Evolutionary conservation across 1,139 yeast species (phyloP), one percentile per base, ranked within the genome.

Genomic region (Wickerhamomyces sp.): DNA sequence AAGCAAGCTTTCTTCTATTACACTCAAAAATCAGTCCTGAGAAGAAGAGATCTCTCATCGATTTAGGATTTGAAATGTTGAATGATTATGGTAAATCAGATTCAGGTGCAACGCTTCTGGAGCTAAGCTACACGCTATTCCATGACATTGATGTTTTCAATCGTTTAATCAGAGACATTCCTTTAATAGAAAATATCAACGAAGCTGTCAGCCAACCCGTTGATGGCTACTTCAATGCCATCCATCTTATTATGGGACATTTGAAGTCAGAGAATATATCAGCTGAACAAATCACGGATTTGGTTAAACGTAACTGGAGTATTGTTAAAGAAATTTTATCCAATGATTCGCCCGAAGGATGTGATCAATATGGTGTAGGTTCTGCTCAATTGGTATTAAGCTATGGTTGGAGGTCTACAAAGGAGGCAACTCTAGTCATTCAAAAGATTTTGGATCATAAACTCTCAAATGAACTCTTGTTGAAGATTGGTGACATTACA

Each of bases 341-440:
- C 30, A 78, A 78, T 47, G 87, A 81, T 45, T 75, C 88, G 0
- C 83, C 86, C 0, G 86, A 79, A 51, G 85, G 86, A 1, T 54
- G 57, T 37, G 59, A 55, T 33, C 46, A 44, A 27, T 54, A 51
- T 36, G 53, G 52, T 17, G 76, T 82, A 15, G 73, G 76, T 4
- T 76, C 78, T 2, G 73, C 81, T 7, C 86, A 81, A 51, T 61
- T 78, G n/a, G 65, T 78, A n/a, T 61, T 74, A 16, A 83, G 83
- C 50, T 87, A 80, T 56, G 75, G 89, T 5, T 90, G 96, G 94
- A 77, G 94, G 58, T 77, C 88, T 0, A 68, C 87, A n/a, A 87
- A 86, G 50, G 96, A 88, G 47, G 76, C 90, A 0, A 74, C 89
- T 1, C 58, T 67, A 3, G 59, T 87, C 27, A 49, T 86, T 18